phyloP scores from a whole-genome alignment of 164 flowering plant species.

The Vitis cinerea region DNA sequence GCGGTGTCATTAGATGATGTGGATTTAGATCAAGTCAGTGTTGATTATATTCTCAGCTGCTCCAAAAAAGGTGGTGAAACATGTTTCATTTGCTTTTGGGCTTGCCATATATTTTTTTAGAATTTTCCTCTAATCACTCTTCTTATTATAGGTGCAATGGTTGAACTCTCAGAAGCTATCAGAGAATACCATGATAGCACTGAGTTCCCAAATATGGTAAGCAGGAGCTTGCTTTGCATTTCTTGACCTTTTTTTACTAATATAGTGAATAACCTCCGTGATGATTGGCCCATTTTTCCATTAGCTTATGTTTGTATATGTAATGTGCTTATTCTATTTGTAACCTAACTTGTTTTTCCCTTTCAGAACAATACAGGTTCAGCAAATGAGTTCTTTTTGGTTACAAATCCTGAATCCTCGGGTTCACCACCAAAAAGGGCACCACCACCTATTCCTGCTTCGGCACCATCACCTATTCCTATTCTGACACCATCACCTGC shows the following conservation, averaged over 20 bases:
- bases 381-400: conserved; percentile 78
- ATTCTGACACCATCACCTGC: conserved; percentile 47
- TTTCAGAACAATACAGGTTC: conserved; percentile 68
- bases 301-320: not conserved
- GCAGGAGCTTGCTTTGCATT: conserved; percentile 7
- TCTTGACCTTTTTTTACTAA: not conserved
- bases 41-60: conserved; percentile 80
- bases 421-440: conserved; percentile 90
- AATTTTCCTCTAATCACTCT: not conserved
- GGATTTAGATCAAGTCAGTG: conserved; percentile 97
- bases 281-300: not conserved
- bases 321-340: not conserved
- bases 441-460: conserved; percentile 66
- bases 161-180: conserved; percentile 97
- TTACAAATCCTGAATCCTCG: conserved; percentile 66
- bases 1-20: conserved; percentile 96
- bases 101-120: too few relatives aligned
- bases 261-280: not conserved
- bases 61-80: conserved; percentile 66
- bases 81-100: not conserved
- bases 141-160: conserved; percentile 66
- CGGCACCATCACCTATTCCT: conserved; percentile 35
- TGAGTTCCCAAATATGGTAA: conserved; percentile 71
- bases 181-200: conserved; percentile 83
- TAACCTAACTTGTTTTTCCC: conserved; percentile 1